A percentile compares a stretch with the other conserved stretches of the same genome.
These are phyloP conservation scores for Coemansia sp. DNA, from an alignment of 192 early-diverging fungal species.

Conservation along the genomic window DNA sequence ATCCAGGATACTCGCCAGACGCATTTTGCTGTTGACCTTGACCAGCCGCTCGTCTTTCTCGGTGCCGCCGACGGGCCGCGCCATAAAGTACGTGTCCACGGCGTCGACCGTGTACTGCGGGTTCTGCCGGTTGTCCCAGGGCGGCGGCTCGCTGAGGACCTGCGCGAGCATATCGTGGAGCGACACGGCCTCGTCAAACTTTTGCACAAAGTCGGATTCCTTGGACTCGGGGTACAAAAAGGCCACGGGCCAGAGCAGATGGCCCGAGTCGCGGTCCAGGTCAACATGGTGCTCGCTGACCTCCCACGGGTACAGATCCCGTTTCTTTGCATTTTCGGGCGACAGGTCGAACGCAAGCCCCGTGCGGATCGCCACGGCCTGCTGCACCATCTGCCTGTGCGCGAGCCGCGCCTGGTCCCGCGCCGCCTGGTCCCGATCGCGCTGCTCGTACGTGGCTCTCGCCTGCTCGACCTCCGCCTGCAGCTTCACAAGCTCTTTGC, in stretches of 20 bases:
- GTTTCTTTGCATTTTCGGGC: background rate
- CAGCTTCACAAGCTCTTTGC: conserved; percentile 41
- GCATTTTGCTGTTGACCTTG: conserved; percentile 60
- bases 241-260: conserved; percentile 78
- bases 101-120: conserved; percentile 66
- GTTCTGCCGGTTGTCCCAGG: conserved; percentile 71
- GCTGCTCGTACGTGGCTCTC: conserved; percentile 6
- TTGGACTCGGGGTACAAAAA: conserved; percentile 95
- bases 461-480: conserved; percentile 28
- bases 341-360: conserved; percentile 36
- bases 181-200: conserved; percentile 79
- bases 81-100: conserved; percentile 82
- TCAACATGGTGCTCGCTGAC: conserved; percentile 54
- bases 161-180: conserved; percentile 80
- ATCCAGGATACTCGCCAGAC: conserved; percentile 63
- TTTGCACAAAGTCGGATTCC: conserved; percentile 84
- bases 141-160: conserved; percentile 77
- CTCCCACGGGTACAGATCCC: conserved; percentile 35
- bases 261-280: conserved; percentile 56
- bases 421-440: conserved; percentile 31
- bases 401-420: conserved; percentile 44
- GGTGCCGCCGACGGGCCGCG: conserved; percentile 42
- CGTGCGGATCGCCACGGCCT: conserved; percentile 51
- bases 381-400: conserved; percentile 49
- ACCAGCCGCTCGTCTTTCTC: conserved; percentile 61